Base-by-base conservation (phyloP, 2,329 filamentous ascomycete genomes). In the Emergomyces pasteurianus region DNA sequence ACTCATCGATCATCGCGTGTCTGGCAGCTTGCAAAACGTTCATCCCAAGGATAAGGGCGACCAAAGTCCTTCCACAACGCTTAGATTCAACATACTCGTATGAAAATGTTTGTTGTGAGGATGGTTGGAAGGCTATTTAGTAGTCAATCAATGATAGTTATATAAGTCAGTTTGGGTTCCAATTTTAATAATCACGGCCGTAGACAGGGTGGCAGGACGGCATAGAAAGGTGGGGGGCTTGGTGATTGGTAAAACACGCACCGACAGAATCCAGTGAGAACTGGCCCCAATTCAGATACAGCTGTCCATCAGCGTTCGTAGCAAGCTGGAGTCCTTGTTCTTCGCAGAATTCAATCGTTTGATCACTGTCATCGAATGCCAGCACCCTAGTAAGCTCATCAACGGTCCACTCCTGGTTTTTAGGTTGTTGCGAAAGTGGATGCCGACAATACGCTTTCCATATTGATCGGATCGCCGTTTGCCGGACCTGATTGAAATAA, bases 401-500 rank as follows among this genome's bases (percentile, higher is more conserved):
- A 12, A 84, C 65, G 1, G 78, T 84, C 81, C 82, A 86, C 62
- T 84, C 81, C 58, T 82, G 75, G 28, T 79, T 79, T 62, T 77
- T 76, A 58, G 72, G 71, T 62, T 77, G 76, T 55, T 76, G 76
- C n/a, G 78, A 80, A n/a, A 69, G 65, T 14, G 78, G 76, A 23
- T 72, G 72, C 36, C 74, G 77, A 65, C 79, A 79, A 66, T 79
- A 83, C 2, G 75, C 79, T 62, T 77, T 78, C 77, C 78, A 82
- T 47, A 85, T 78, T 2, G 78, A 76, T 46, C 81, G 78, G 53
- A 87, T 75, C 6, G 81, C 79, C 28, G 78, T 79, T 58, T 81
- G 77, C 12, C 84, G 81, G 50, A 86, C 73, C 31, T 81, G 73
- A 59, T 81, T 81, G 71, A 87, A 86, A 63, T 82, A 81, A 12